Evolutionary conservation across 805 yeast species (phyloP).

Genomic region (Kurtzmaniella cleridarum): DNA sequence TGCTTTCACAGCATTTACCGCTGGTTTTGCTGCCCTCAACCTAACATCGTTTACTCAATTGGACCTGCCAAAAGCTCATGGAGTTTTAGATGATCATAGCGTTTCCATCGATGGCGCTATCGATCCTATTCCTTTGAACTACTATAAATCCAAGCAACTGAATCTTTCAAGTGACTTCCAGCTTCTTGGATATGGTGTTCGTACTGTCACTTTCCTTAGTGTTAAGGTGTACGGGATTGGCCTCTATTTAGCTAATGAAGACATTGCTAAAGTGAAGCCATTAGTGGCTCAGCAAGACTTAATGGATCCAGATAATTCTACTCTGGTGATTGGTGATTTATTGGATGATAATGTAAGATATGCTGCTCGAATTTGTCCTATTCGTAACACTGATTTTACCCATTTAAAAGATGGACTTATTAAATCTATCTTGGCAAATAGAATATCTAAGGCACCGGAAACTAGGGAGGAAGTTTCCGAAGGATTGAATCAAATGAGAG

Average conservation of each 20-base stretch:
- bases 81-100: constrained; percentile 10
- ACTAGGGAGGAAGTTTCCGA: constrained; percentile 33
- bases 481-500: constrained; percentile 66
- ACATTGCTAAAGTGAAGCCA: constrained; percentile 27
- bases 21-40: neutral
- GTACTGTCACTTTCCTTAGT: constrained; percentile 76
- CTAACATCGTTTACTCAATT: neutral
- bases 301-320: constrained; percentile 47
- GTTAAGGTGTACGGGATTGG: constrained; percentile 89
- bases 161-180: constrained; percentile 36
- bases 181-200: constrained; percentile 72
- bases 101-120: constrained; percentile 47
- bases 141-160: constrained; percentile 9
- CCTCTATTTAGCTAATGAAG: constrained; percentile 64
- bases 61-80: neutral
- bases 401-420: constrained; percentile 88
- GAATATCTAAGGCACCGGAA: constrained; percentile 41
- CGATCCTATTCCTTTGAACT: constrained; percentile 40
- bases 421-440: constrained; percentile 68
- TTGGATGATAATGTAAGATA: constrained; percentile 57
- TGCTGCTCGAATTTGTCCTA: constrained; percentile 75
- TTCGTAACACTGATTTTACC: constrained; percentile 84
- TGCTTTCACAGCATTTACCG: too few species aligned
- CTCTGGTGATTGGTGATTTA: constrained; percentile 49
- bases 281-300: constrained; percentile 37